A percentile compares a stretch with the other conserved stretches of the same genome.
phyloP scores from a whole-genome alignment of 352 stramenopile genomes.

The Phytophthora europaea region DNA sequence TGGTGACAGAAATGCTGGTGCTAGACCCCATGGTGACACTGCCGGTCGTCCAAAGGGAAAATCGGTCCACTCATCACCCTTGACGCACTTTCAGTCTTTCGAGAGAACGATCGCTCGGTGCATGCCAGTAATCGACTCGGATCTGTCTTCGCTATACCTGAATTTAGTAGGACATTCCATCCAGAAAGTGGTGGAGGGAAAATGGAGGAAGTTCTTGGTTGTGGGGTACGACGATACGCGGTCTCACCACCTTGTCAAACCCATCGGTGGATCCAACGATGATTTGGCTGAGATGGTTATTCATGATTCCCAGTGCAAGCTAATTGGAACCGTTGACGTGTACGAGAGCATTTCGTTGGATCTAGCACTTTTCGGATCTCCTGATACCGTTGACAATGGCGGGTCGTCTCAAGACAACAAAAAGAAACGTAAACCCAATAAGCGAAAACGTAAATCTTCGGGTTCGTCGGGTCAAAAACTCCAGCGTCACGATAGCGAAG shows the following conservation, averaged over 20 bases:
- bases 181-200: slow-evolving; percentile 81
- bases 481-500: slow-evolving; percentile 25
- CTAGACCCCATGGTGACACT: slow-evolving; percentile 8
- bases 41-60: slow-evolving; percentile 31
- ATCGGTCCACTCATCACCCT: slow-evolving; percentile 74
- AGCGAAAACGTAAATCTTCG: slow-evolving; percentile 61
- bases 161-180: slow-evolving; percentile 78
- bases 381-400: slow-evolving; percentile 18
- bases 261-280: slow-evolving; percentile 46
- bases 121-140: slow-evolving; percentile 61
- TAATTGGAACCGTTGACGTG: slow-evolving; percentile 58
- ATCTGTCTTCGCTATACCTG: slow-evolving; percentile 66
- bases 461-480: slow-evolving; percentile 31
- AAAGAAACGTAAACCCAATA: slow-evolving; percentile 76
- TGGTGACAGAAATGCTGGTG: slow-evolving; percentile 27
- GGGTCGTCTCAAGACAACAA: slow-evolving; percentile 28
- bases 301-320: slow-evolving; percentile 83
- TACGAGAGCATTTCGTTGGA: slow-evolving; percentile 59
- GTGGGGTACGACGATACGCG: slow-evolving; percentile 71
- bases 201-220: slow-evolving; percentile 83
- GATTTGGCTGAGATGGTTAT: slow-evolving; percentile 75
- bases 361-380: slow-evolving; percentile 58
- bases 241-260: slow-evolving; percentile 70
- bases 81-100: slow-evolving; percentile 91
- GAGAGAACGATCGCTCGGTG: slow-evolving; percentile 79